These are phyloP conservation scores for Colletotrichum costaricense DNA, from an alignment of 2,329 filamentous ascomycete species.

Conservation along the genomic window DNA sequence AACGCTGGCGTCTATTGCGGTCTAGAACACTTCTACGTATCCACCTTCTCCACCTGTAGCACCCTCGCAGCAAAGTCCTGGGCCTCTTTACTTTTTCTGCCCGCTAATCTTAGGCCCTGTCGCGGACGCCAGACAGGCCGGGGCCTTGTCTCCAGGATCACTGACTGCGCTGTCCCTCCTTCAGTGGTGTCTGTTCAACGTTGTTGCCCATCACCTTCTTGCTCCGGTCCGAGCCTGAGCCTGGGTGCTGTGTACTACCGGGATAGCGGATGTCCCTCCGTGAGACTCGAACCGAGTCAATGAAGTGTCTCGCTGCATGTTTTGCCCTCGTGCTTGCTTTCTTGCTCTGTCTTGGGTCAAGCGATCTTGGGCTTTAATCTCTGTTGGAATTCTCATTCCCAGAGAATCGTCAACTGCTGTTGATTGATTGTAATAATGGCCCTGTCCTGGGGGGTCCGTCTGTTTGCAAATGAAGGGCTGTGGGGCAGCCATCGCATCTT, in stretches of 20 bases:
- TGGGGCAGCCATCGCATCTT: not conserved
- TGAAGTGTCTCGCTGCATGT: slow-evolving; percentile 21
- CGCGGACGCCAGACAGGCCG: not conserved
- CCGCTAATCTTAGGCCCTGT: not conserved
- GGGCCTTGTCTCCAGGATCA: not conserved
- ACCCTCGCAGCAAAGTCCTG: slow-evolving; percentile 3
- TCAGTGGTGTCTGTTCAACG: not conserved
- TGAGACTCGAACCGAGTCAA: slow-evolving; percentile 15
- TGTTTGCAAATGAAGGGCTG: not conserved
- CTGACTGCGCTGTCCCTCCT: not conserved
- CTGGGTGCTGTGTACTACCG: not conserved
- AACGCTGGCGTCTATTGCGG: slow-evolving; percentile 19
- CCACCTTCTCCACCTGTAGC: not conserved
- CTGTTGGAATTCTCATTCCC: too few species aligned
- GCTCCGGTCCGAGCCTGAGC: slow-evolving; percentile 15
- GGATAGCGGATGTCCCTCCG: not conserved
- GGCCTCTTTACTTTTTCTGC: not conserved
- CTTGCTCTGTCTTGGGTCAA: not conserved
- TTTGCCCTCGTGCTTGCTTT: slow-evolving; percentile 8
- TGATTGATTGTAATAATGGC: too few species aligned
- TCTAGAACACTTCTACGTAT: slow-evolving; percentile 29
- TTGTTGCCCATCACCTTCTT: not conserved
- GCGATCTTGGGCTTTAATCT: not conserved
- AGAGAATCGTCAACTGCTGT: too few species aligned
- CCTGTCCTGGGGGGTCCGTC: not conserved